Conservation (phyloP, 2,329 filamentous ascomycete genomes). For the Trichoderma lentiforme region DNA sequence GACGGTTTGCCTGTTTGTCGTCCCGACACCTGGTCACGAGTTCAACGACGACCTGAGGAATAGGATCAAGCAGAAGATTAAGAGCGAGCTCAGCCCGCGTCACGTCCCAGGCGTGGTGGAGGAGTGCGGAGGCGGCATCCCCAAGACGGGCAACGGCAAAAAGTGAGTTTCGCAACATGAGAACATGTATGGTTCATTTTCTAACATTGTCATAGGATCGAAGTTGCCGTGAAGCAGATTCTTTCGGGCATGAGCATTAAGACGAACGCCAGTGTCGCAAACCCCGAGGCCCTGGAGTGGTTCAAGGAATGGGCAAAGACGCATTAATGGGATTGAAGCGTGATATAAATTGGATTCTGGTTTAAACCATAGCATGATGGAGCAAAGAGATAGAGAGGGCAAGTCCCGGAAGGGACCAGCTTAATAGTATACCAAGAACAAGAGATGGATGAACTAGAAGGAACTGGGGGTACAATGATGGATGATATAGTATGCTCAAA, state of each 20-base stretch:
- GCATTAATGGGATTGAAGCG: slow-evolving; percentile 33
- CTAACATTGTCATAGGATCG: slow-evolving; percentile 57
- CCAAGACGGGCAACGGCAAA: slow-evolving; percentile 91
- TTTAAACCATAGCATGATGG: neutral
- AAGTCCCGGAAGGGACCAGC: neutral
- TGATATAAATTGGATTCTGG: neutral
- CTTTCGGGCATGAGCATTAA: slow-evolving; percentile 82
- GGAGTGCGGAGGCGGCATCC: slow-evolving; percentile 75
- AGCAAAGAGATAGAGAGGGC: neutral
- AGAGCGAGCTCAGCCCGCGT: slow-evolving; percentile 76
- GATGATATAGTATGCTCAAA: neutral
- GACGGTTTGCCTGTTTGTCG: slow-evolving; percentile 83
- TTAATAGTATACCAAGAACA: neutral
- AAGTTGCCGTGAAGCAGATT: slow-evolving; percentile 95
- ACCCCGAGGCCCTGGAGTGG: slow-evolving; percentile 83
- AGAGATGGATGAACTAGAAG: neutral
- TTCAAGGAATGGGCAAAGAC: slow-evolving; percentile 72
- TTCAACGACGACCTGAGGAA: slow-evolving; percentile 60
- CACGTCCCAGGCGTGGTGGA: slow-evolving; percentile 86
- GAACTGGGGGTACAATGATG: neutral
- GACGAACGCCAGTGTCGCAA: slow-evolving; percentile 90
- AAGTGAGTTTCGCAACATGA: slow-evolving; percentile 57
- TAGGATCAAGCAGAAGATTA: slow-evolving; percentile 65
- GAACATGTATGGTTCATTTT: neutral
- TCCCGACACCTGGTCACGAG: slow-evolving; percentile 58